These are phyloP conservation scores for Xerocomellus intermedius DNA, from an alignment of 768 basidiomycete species.

Conservation along the genomic window DNA sequence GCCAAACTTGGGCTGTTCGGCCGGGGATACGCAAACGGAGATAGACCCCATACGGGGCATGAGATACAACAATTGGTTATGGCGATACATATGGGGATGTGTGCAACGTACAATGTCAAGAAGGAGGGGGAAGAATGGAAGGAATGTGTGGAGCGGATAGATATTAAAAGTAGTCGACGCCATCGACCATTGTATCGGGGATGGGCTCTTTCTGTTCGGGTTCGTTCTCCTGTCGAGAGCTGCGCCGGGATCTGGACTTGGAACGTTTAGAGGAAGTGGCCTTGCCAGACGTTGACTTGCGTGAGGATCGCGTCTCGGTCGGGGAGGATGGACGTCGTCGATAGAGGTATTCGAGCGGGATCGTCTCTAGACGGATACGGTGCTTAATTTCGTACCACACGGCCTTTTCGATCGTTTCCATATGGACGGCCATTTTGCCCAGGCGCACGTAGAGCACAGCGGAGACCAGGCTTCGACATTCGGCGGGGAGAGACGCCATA, in stretches of 20 bases:
- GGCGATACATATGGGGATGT: slow-evolving; percentile 10
- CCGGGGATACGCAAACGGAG: slow-evolving; percentile 4
- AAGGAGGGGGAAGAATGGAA: neutral
- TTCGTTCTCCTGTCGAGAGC: neutral
- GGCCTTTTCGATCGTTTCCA: slow-evolving; percentile 39
- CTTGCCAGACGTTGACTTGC: slow-evolving; percentile 3
- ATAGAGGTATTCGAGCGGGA: slow-evolving; percentile 21
- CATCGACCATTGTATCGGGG: slow-evolving; percentile 25
- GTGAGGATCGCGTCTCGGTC: neutral
- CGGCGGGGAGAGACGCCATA: slow-evolving; percentile 36
- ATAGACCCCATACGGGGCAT: neutral
- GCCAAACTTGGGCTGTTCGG: neutral
- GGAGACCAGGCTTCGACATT: slow-evolving; percentile 33
- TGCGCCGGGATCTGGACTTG: slow-evolving; percentile 6
- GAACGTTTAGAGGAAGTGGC: slow-evolving; percentile 3
- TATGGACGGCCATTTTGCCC: slow-evolving; percentile 33
- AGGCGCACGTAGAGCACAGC: slow-evolving; percentile 36
- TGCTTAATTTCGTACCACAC: slow-evolving; percentile 35
- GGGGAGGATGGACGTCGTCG: slow-evolving; percentile 10
- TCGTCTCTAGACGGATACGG: slow-evolving; percentile 30
- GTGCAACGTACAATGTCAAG: neutral
- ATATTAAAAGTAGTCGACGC: slow-evolving; percentile 33
- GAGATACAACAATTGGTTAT: slow-evolving; percentile 1
- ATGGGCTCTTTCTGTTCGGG: neutral
- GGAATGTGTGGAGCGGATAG: slow-evolving; percentile 20